Evolutionary conservation across 768 basidiomycete species (phyloP).

Genomic region (Plicaturopsis crispa): DNA sequence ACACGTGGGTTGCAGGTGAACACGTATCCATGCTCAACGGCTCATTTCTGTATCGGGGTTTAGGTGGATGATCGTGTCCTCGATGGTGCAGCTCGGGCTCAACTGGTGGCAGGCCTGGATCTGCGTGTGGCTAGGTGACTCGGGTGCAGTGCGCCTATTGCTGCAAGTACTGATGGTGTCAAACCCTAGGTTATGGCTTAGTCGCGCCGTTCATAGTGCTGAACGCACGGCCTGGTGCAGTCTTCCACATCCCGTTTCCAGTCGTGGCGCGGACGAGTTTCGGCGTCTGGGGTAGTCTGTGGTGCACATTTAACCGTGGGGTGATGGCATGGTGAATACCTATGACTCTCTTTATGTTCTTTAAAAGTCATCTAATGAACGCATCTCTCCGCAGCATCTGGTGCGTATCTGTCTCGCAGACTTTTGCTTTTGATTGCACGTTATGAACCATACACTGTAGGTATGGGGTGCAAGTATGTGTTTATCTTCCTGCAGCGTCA

Average conservation of each 20-base stretch:
- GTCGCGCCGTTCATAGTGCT: slow-evolving; percentile 67
- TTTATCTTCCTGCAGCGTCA: slow-evolving; percentile 31
- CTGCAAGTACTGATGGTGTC: slow-evolving; percentile 6
- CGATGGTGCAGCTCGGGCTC: slow-evolving; percentile 65
- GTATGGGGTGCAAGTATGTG: no score
- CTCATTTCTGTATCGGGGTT: slow-evolving; percentile 1
- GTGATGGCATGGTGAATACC: slow-evolving; percentile 76
- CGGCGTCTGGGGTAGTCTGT: slow-evolving; percentile 70
- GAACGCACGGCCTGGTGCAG: slow-evolving; percentile 72
- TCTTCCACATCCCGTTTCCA: slow-evolving; percentile 74
- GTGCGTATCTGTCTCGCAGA: no score
- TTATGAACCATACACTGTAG: no score
- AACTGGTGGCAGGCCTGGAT: slow-evolving; percentile 87
- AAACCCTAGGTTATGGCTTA: slow-evolving; percentile 45
- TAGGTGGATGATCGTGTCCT: slow-evolving; percentile 76
- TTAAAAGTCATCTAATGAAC: slow-evolving; percentile 10
- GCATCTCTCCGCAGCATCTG: background rate
- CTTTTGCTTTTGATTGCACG: no score
- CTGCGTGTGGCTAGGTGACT: slow-evolving; percentile 67
- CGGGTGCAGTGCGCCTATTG: background rate
- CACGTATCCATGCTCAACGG: background rate
- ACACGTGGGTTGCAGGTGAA: slow-evolving; percentile 46
- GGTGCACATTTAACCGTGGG: slow-evolving; percentile 73
- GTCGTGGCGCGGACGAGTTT: slow-evolving; percentile 71
- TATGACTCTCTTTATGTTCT: slow-evolving; percentile 15